Conservation (phyloP, 495 filamentous ascomycete species). For the Parathielavia appendiculata region DNA sequence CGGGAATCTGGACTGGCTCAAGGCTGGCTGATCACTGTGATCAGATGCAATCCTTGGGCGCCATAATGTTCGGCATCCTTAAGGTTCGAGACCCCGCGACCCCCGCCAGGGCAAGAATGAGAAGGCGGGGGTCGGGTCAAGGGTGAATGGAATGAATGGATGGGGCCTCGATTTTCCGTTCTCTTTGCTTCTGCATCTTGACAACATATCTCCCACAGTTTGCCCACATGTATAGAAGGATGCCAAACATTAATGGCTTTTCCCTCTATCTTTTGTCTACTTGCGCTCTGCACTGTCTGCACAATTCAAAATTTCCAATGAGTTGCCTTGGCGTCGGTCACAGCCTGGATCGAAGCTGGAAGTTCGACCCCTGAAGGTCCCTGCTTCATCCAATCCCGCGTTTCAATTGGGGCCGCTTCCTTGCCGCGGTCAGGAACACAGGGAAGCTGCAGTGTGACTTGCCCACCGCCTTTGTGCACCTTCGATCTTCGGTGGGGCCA, state of each 20-base stretch:
- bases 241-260: too few species aligned
- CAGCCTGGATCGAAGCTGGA: background rate
- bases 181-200: background rate
- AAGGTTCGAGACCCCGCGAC: too few species aligned
- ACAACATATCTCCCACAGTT: background rate
- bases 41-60: background rate
- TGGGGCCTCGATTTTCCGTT: too few species aligned
- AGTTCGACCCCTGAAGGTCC: background rate
- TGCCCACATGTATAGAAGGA: background rate
- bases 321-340: too few species aligned
- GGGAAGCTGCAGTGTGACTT: slow-evolving; percentile 12
- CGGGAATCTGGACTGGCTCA: background rate
- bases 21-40: background rate
- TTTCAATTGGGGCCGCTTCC: slow-evolving; percentile 6
- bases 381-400: slow-evolving; percentile 9
- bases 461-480: slow-evolving; percentile 16
- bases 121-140: too few species aligned
- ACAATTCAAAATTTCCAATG: too few species aligned
- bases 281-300: too few species aligned
- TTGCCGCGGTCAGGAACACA: slow-evolving; percentile 7
- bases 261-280: too few species aligned
- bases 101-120: too few species aligned
- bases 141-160: too few species aligned
- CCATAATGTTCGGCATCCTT: too few species aligned
- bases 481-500: slow-evolving; percentile 18